These are phyloP conservation scores for Diospyros lotus DNA, from an alignment of 148 eudicot genomes.

Conservation along the genomic window DNA sequence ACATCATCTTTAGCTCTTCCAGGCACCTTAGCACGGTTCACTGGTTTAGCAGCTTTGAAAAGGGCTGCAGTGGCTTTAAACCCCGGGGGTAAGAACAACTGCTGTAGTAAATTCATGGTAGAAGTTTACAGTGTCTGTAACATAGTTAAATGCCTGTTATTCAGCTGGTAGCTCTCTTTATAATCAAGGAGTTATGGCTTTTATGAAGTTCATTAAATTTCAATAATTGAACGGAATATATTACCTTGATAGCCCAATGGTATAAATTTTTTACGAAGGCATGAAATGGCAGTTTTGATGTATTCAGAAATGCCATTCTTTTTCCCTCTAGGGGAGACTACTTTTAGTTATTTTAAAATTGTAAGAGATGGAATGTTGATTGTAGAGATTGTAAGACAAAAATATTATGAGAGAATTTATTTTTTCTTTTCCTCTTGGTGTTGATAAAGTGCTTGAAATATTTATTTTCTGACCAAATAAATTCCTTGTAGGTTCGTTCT, in stretches of 20 bases:
- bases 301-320: not conserved
- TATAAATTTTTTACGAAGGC: not conserved
- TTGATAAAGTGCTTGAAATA: not conserved
- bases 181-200: no score
- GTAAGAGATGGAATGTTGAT: no score
- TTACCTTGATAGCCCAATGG: not conserved
- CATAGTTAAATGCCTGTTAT: no score
- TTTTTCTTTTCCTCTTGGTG: not conserved
- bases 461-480: not conserved
- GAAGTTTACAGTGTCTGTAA: not conserved
- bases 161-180: no score
- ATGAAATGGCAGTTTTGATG: not conserved
- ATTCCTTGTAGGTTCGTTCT: slow-evolving; percentile 59
- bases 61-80: slow-evolving; percentile 78
- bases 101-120: not conserved
- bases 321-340: not conserved
- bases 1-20: slow-evolving; percentile 98
- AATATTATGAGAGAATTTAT: no score
- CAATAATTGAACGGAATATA: no score
- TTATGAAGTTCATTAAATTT: no score
- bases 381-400: not conserved
- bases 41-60: slow-evolving; percentile 66
- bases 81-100: slow-evolving; percentile 75
- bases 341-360: no score
- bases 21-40: slow-evolving; percentile 92